These are phyloP conservation scores for Bretschneidera sinensis DNA, from an alignment of 345 rosid genomes.

Conservation along the genomic window DNA sequence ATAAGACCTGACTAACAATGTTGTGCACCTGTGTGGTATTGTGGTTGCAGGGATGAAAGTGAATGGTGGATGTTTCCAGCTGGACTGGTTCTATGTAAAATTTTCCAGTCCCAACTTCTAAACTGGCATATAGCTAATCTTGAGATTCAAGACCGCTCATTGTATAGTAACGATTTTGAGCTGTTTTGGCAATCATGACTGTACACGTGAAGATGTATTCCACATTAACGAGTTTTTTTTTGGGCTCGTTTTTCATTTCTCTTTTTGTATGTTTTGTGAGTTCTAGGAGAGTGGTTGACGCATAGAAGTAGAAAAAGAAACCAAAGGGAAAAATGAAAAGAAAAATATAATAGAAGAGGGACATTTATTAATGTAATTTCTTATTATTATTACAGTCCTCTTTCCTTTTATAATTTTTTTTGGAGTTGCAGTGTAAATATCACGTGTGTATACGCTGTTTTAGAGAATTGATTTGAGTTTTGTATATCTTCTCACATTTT, in stretches of 20 bases:
- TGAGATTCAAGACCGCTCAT: constrained; percentile 98
- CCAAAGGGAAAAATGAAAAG: constrained; percentile 9
- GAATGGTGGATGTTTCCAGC: constrained; percentile 99
- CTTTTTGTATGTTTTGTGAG: constrained; percentile 27
- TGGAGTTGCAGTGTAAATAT: not conserved
- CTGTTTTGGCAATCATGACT: constrained; percentile 95
- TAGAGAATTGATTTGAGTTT: no score
- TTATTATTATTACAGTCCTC: not conserved
- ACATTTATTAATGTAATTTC: constrained; percentile 29
- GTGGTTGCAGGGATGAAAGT: constrained; percentile 87
- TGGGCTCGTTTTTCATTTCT: constrained; percentile 1
- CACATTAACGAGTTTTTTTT: constrained; percentile 18
- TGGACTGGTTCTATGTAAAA: constrained; percentile 80
- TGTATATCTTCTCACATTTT: no score
- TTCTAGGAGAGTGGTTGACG: constrained; percentile 24
- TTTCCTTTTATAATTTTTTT: no score
- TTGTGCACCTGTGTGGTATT: constrained; percentile 4
- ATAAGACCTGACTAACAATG: constrained; percentile 11
- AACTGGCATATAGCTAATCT: constrained; percentile 95
- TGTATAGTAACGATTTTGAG: constrained; percentile 83
- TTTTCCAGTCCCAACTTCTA: constrained; percentile 84
- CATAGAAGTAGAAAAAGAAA: constrained; percentile 23
- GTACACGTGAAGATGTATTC: constrained; percentile 5
- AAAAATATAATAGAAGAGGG: constrained; percentile 17
- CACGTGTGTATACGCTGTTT: not conserved